Evolutionary conservation across 495 filamentous ascomycete genomes (phyloP).

Genomic region (Aspergillus egyptiacus): DNA sequence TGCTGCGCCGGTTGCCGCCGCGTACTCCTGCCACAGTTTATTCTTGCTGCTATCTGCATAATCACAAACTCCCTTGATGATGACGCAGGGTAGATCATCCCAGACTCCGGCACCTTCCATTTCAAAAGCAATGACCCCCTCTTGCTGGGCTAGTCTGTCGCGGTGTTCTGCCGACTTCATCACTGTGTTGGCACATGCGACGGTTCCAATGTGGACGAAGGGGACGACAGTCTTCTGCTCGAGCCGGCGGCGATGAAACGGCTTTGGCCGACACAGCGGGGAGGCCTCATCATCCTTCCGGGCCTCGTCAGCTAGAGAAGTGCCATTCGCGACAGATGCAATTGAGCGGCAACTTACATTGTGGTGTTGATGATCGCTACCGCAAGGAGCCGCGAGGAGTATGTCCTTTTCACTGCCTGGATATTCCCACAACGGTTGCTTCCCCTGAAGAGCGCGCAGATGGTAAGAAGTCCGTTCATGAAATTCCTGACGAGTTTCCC

Average conservation of each 20-base stretch:
- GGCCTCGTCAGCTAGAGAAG: neutral
- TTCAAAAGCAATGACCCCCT: constrained; percentile 35
- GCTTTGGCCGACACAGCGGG: neutral
- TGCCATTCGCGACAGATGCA: no score
- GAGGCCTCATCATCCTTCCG: neutral
- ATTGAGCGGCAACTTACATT: no score
- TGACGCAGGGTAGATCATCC: neutral
- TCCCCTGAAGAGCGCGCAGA: no score
- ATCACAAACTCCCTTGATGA: constrained; percentile 1
- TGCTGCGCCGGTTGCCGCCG: constrained; percentile 30
- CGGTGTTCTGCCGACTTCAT: constrained; percentile 10
- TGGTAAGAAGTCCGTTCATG: neutral
- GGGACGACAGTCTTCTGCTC: constrained; percentile 21
- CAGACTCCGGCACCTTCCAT: constrained; percentile 28
- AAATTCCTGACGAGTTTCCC: neutral
- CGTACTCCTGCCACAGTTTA: constrained; percentile 31
- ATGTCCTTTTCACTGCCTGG: no score
- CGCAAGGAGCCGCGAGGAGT: no score
- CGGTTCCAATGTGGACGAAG: constrained; percentile 2
- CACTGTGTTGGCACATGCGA: constrained; percentile 17
- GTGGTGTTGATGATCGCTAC: no score
- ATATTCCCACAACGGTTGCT: no score
- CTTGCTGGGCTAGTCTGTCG: constrained; percentile 14
- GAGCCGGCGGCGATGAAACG: neutral
- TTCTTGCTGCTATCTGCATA: constrained; percentile 23